phyloP scores from a whole-genome alignment of 2,329 filamentous ascomycete species.

The Orbilia brochopaga region DNA sequence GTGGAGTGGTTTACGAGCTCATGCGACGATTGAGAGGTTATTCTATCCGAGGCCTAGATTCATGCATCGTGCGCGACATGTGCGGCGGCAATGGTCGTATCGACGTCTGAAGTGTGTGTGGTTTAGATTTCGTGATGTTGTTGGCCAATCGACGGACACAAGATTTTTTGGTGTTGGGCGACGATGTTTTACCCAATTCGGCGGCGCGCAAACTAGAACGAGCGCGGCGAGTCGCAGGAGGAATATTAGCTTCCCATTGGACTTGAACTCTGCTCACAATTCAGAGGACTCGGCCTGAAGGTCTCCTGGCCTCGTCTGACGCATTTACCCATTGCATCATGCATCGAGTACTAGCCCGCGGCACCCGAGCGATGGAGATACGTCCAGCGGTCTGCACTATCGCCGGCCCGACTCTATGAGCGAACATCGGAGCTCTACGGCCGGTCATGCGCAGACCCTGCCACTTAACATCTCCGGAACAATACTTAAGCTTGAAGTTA shows the following conservation, averaged over 20 bases:
- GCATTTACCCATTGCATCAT: too few species aligned
- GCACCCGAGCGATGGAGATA: too few species aligned
- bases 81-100: not conserved
- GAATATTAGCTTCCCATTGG: too few species aligned
- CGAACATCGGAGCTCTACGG: not conserved
- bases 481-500: conserved; percentile 14
- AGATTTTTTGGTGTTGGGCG: conserved; percentile 1
- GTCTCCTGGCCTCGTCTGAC: too few species aligned
- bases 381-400: too few species aligned
- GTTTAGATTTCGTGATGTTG: not conserved
- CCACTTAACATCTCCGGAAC: conserved; percentile 4
- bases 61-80: not conserved
- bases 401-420: too few species aligned
- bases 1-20: not conserved
- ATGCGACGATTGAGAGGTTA: not conserved
- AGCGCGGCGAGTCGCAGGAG: too few species aligned
- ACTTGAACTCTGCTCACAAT: too few species aligned
- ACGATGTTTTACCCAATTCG: not conserved
- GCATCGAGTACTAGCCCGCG: too few species aligned
- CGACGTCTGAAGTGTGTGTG: not conserved
- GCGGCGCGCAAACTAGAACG: too few species aligned
- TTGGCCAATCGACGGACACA: not conserved
- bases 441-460: conserved; percentile 15
- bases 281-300: too few species aligned
- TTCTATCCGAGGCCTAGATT: too few species aligned